Evolutionary conservation across 805 yeast genomes (phyloP), one percentile per base, ranked within the genome.

Genomic region (Kregervanrija fluxuum): DNA sequence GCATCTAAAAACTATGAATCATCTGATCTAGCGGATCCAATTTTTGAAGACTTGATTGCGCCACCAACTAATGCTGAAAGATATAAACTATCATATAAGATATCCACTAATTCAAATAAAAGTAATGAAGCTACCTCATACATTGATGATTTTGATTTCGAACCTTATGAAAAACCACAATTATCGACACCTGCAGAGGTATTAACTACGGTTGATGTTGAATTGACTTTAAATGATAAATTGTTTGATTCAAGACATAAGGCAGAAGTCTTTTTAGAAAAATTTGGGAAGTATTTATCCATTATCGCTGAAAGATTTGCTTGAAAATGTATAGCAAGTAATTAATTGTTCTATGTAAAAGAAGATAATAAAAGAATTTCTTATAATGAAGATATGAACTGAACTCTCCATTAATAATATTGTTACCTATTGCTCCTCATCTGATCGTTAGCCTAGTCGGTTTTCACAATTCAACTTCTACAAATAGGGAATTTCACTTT

Each of bases 21-120:
- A 36, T 73, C 80, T 6, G 79, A 75, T 36, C 69, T 70, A 50
- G 71, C 71, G 47, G 88, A 82, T 54, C 74, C 82, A 5, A 49
- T 73, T 5, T 80, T 82, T 52, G 90, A 82, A 53, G 77, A 70
- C 12, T 56, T 82, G 44, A 53, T 80, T 43, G 72, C 79, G 0
- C 75, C 77, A 22, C 52, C 71, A 30, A 53, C 61, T 45, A 65
- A 59, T 41, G 52, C 66, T 2, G 72, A 65, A 41, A 72, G 81
- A 55, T 79, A 76, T 59, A 45, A 37, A 9, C 48, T 56, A 13
- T 53, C 52, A 11, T 60, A 69, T 40, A 54, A 52, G n/a, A 53
- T 66, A 16, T 63, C 64, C 17, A 47, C 53, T 30, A 44, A 61
- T 4, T 35, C 56, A 5, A 33, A 40, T 30, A 38, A 51, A 4